Base-by-base conservation (phyloP, 2,329 filamentous ascomycete genomes). In the Diaporthe citri region DNA sequence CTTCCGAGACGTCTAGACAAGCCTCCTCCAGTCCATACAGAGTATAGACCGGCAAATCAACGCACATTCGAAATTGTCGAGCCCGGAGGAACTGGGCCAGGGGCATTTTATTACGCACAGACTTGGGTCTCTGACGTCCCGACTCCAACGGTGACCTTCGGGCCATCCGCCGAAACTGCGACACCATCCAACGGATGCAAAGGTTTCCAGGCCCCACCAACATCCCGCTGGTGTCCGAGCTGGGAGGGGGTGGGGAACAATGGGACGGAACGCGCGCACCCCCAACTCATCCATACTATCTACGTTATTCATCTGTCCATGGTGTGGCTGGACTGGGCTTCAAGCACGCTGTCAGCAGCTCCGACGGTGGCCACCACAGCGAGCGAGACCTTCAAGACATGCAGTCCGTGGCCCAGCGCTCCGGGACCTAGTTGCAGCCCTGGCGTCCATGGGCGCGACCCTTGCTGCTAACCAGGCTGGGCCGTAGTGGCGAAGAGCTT, bases 71-170 rank as follows among this genome's bases (percentile, higher is more conserved):
- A 67, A 77, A 73, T 39, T 71, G 72, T 77, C 52, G 31, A 66
- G 62, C 62, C 62, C 25, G 62, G 62, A 46, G 34, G 46, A 48
- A 62, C 56, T 71, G 59, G 46, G 12, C 66, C 59, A 56, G 73
- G 66, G 57, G 48, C 46, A 41, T 74, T 78, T 79, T 75, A 75
- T 73, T 39, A 70, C 80, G 81, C 81, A 82, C 81, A 82, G 81
- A 81, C 81, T 75, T 66, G 20, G 77, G 76, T 75, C 74, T 79
- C 76, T 78, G 51, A 74, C 73, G 66, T 71, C 66, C 72, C 66
- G 73, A 55, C 51, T 60, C 73, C 73, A 74, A 74, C 66, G 66
- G 59, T 51, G 46, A 51, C 66, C 22, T 71, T 71, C 73, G 66
- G 66, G 55, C 60, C 66, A 71, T 60, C 43, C 56, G 60, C 73